Evolutionary conservation across 768 basidiomycete genomes (phyloP).

Genomic region (Calvatia gigantea): DNA sequence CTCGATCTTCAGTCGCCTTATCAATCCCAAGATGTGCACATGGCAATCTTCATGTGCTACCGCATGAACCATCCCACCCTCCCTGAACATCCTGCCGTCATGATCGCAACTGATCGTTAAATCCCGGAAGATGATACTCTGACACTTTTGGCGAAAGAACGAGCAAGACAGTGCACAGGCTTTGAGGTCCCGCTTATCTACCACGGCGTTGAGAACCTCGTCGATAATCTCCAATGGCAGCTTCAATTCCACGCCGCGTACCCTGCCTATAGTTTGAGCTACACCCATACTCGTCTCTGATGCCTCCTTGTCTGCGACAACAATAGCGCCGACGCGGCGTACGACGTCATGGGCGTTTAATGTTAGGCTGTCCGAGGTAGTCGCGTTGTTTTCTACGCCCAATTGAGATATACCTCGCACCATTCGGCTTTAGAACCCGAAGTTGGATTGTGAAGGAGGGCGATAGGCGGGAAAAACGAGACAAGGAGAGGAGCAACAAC

Average conservation of each 20-base stretch:
- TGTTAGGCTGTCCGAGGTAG: background rate
- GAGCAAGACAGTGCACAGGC: constrained; percentile 9
- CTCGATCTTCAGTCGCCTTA: constrained; percentile 1
- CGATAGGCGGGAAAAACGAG: background rate
- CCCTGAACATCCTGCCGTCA: background rate
- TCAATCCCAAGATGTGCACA: background rate
- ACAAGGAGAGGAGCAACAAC: background rate
- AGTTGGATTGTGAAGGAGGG: background rate
- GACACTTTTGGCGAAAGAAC: background rate
- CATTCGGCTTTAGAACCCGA: background rate
- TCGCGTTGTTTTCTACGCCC: background rate
- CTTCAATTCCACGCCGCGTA: background rate
- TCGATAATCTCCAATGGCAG: constrained; percentile 11
- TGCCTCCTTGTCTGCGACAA: background rate
- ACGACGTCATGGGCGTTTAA: background rate
- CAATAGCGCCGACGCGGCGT: background rate
- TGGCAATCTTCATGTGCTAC: background rate
- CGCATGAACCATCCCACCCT: constrained; percentile 9
- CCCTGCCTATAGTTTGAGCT: background rate
- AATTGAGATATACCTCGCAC: background rate
- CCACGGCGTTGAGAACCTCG: background rate
- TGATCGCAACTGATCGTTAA: constrained; percentile 3
- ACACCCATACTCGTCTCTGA: background rate
- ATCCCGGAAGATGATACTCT: constrained; percentile 1
- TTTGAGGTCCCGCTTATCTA: background rate